Conservation (phyloP, 371 early-diverging fungal genomes). For the Dinochytrium kinnereticum region DNA sequence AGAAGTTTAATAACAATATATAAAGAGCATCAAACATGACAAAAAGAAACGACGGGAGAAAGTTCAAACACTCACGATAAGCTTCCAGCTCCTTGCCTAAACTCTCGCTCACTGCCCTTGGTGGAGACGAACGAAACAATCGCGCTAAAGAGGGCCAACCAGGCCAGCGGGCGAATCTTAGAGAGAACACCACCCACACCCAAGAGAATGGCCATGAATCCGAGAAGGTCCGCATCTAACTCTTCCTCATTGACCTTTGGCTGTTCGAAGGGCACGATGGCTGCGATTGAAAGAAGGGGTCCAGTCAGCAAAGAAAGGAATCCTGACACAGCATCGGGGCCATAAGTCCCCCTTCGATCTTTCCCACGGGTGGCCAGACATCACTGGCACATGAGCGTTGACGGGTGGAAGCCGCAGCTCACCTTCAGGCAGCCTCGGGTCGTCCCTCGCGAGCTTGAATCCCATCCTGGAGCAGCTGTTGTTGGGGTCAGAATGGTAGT, state of each 20-base stretch:
- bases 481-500: background rate
- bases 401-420: background rate
- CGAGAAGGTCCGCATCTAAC: background rate
- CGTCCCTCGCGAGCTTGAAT: background rate
- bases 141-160: background rate
- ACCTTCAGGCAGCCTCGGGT: constrained; percentile 5
- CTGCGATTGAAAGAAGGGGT: background rate
- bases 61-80: background rate
- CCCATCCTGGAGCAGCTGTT: background rate
- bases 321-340: too few species aligned
- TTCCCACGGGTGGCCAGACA: too few species aligned
- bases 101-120: constrained; percentile 13
- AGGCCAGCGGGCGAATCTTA: background rate
- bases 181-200: constrained; percentile 8
- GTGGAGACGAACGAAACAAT: constrained; percentile 9
- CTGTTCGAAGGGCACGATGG: constrained; percentile 1
- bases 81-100: constrained; percentile 1
- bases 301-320: background rate
- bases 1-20: background rate
- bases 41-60: background rate
- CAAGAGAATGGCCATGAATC: constrained; percentile 6
- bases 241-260: constrained; percentile 12
- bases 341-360: too few species aligned
- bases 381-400: too few species aligned
- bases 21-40: background rate